Evolutionary conservation across 2,329 filamentous ascomycete species (phyloP).

Genomic region (Microcyclospora tardicrescens): DNA sequence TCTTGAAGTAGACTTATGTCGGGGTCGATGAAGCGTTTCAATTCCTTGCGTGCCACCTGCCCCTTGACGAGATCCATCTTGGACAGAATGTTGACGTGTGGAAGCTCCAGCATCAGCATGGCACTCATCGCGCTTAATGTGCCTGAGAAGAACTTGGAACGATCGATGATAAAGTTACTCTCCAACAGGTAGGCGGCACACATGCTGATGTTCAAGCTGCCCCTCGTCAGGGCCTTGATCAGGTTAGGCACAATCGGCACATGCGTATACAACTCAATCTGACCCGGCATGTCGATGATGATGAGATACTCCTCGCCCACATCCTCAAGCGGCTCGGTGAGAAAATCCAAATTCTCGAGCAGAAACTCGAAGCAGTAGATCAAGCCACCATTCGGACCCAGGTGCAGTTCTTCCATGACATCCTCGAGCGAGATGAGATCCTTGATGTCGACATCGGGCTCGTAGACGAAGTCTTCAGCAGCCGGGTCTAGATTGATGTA

Average conservation of each 20-base stretch:
- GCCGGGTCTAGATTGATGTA: conserved; percentile 98
- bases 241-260: conserved; percentile 82
- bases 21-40: conserved; percentile 82
- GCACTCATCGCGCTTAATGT: conserved; percentile 95
- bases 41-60: conserved; percentile 70
- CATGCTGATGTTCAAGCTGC: conserved; percentile 75
- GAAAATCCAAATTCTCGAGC: conserved; percentile 83
- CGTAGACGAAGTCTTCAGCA: conserved; percentile 81
- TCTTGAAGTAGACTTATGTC: conserved; percentile 74
- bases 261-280: conserved; percentile 97
- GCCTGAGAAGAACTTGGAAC: conserved; percentile 93
- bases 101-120: conserved; percentile 97
- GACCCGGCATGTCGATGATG: conserved; percentile 96
- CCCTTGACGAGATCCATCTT: conserved; percentile 97
- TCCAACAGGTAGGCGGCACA: conserved; percentile 93
- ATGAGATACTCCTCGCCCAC: conserved; percentile 93
- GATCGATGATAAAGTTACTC: conserved; percentile 87
- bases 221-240: conserved; percentile 67
- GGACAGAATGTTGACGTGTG: conserved; percentile 88
- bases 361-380: conserved; percentile 97
- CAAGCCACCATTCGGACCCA: conserved; percentile 82
- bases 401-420: conserved; percentile 87
- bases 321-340: conserved; percentile 70
- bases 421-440: conserved; percentile 87
- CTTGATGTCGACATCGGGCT: conserved; percentile 88